phyloP scores from a whole-genome alignment of 129 eudicot genomes.

The Lactuca saligna region DNA sequence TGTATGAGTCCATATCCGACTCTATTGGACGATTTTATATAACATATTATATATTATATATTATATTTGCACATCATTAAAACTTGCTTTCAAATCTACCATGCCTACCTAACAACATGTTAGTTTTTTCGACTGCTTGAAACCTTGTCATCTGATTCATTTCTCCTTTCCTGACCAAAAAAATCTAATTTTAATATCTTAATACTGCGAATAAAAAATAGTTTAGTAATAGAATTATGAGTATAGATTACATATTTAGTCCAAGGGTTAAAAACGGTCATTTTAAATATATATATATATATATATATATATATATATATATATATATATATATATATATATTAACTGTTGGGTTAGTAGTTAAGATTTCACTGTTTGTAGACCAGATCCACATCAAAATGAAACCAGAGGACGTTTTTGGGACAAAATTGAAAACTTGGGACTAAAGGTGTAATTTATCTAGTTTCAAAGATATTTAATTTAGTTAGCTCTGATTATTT shows the following conservation, averaged over 20 bases:
- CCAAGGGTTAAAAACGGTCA: not conserved
- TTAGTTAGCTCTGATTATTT: too few species aligned
- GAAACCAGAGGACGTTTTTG: not conserved
- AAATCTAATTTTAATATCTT: too few species aligned
- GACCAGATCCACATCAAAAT: not conserved
- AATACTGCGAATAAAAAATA: not conserved
- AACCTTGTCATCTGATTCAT: slow-evolving; percentile 43
- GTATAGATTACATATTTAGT: not conserved
- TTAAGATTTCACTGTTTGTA: not conserved
- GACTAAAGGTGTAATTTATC: not conserved
- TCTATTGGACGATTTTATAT: not conserved
- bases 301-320: too few species aligned
- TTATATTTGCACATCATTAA: slow-evolving; percentile 22
- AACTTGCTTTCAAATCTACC: slow-evolving; percentile 9
- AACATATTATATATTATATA: slow-evolving; percentile 1
- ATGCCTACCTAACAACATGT: slow-evolving; percentile 37
- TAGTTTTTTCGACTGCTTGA: slow-evolving; percentile 35
- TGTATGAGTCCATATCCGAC: slow-evolving; percentile 25
- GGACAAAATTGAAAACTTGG: not conserved
- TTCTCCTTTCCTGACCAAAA: slow-evolving; percentile 31
- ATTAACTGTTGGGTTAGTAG: too few species aligned
- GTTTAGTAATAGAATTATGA: not conserved
- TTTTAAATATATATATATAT: too few species aligned
- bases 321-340: too few species aligned
- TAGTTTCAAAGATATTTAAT: not conserved